Base-by-base conservation (phyloP, 2,329 filamentous ascomycete species). In the Aspergillus flavus region DNA sequence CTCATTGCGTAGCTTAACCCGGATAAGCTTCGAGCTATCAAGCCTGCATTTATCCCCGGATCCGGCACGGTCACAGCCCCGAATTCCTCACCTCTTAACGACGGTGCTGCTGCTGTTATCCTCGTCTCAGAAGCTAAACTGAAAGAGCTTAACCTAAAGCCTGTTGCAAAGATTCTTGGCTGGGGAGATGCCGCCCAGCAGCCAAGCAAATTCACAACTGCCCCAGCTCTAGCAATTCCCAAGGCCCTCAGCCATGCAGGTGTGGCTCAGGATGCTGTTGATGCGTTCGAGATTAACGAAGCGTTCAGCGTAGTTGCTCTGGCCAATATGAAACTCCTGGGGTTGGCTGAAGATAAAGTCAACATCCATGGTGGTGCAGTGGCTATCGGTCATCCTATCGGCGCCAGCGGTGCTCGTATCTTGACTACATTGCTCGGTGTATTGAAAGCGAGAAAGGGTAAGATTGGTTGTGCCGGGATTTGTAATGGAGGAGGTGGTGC, bases 221-320 rank as follows among this genome's bases (percentile, higher is more conserved):
- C 95, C 10, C 95, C 95, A 11, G 87, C 95, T 23, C 87, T 98
- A 61, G 95, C 95, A 69, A 96, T 99, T 73, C 95, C 95, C 78
- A 99, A 98, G 86, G 95, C 95, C 63, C 87, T 99, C 75, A 93
- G 94, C 86, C 94, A 99, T 81, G 95, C 95, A 65, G 91, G 92
- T 66, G 82, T 99, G 66, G 86, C 88, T 62, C 86, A 89, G 71
- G 87, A 90, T 67, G 85, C 92, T 64, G 86, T 99, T 63, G 94
- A 98, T 75, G 95, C 89, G 72, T 99, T 95, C 80, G 95, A 99
- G 85, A 97, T 99, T 85, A 99, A 99, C 85, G 95, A 99, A 85
- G 95, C 95, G 48, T 99, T 99, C 85, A 95, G 92, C 67, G 95
- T 97, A 57, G 95, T 99, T 67, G 93, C 95, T 45, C 86, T 99